A percentile compares a stretch with the other conserved stretches of the same genome.
Evolutionary conservation across 495 filamentous ascomycete species (phyloP).

Genomic region (Talaromyces proteolyticus): DNA sequence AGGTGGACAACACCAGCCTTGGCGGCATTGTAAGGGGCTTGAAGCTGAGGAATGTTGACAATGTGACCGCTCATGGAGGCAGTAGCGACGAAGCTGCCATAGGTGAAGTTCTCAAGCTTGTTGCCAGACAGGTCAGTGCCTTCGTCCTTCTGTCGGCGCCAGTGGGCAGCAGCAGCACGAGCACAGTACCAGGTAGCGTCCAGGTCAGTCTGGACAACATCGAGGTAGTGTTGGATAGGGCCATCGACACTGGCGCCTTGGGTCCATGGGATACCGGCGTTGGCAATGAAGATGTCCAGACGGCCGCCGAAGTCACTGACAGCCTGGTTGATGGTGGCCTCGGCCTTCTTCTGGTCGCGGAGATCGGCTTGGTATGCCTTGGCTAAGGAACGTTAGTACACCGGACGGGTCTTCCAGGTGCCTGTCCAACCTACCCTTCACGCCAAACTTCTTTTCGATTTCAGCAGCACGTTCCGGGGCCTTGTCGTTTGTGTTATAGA

Average conservation of each 20-base stretch:
- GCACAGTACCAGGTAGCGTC: conserved; percentile 83
- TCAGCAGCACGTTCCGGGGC: conserved; percentile 63
- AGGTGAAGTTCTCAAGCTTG: conserved; percentile 56
- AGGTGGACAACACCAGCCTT: conserved; percentile 31
- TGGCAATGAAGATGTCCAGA: conserved; percentile 76
- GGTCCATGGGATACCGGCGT: conserved; percentile 72
- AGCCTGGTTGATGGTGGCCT: conserved; percentile 48
- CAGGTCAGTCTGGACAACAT: conserved; percentile 68
- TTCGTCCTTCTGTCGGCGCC: conserved; percentile 57
- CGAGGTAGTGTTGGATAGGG: conserved; percentile 55
- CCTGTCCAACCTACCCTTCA: conserved; percentile 53
- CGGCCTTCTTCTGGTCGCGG: conserved; percentile 50
- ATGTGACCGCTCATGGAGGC: conserved; percentile 35
- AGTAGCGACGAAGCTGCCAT: conserved; percentile 37
- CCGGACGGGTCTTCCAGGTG: neutral
- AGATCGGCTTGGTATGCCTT: conserved; percentile 72
- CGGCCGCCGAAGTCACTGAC: conserved; percentile 67
- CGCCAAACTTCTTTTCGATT: conserved; percentile 70
- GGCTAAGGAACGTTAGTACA: conserved; percentile 39
- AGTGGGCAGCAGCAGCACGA: conserved; percentile 67
- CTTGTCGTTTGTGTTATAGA: conserved; percentile 76
- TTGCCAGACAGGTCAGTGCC: conserved; percentile 61
- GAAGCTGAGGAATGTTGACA: conserved; percentile 41
- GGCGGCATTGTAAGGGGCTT: conserved; percentile 33
- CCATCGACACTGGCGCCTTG: conserved; percentile 64